Evolutionary conservation across 352 stramenopile genomes (phyloP).

Genomic region (Vaucheria bursata): DNA sequence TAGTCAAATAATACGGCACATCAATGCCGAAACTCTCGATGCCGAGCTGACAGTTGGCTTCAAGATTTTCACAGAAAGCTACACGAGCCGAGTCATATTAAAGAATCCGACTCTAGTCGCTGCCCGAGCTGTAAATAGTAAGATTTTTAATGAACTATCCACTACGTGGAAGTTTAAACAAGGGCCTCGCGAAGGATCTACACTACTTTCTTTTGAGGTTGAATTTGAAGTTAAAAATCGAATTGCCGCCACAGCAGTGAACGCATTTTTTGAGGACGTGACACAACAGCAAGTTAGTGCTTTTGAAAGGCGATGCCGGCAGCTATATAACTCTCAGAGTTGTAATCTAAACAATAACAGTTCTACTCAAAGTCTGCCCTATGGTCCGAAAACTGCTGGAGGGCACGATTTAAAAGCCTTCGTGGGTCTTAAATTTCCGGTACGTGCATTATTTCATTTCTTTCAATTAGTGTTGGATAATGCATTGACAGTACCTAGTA

Average conservation of each 20-base stretch:
- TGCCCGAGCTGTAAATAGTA: conserved; percentile 19
- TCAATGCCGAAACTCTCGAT: conserved; percentile 25
- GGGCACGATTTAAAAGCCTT: too few species aligned
- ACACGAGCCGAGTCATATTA: conserved; percentile 26
- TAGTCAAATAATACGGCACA: conserved; percentile 15
- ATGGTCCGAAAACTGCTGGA: too few species aligned
- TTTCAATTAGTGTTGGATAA: too few species aligned
- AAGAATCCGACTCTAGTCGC: conserved; percentile 14
- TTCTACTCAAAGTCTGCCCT: too few species aligned
- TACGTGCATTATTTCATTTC: too few species aligned
- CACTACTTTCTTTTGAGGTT: conserved; percentile 26
- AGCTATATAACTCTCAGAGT: conserved; percentile 40
- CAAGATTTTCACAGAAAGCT: conserved; percentile 43
- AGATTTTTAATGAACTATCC: conserved; percentile 25
- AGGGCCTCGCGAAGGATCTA: conserved; percentile 7
- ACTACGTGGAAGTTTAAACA: conserved; percentile 33
- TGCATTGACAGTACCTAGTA: too few species aligned
- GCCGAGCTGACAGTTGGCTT: conserved; percentile 40
- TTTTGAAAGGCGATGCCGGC: conserved; percentile 33
- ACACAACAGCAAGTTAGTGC: conserved; percentile 41
- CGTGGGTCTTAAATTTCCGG: too few species aligned
- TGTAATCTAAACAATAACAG: too few species aligned
- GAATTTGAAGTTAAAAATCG: conserved; percentile 40
- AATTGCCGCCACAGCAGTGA: conserved; percentile 26
- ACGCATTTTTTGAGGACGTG: conserved; percentile 42